Percentiles rank a stretch among this genome's conserved stretches.
phyloP scores from a whole-genome alignment of 495 filamentous ascomycete species.

The Annulohypoxylon moriforme region DNA sequence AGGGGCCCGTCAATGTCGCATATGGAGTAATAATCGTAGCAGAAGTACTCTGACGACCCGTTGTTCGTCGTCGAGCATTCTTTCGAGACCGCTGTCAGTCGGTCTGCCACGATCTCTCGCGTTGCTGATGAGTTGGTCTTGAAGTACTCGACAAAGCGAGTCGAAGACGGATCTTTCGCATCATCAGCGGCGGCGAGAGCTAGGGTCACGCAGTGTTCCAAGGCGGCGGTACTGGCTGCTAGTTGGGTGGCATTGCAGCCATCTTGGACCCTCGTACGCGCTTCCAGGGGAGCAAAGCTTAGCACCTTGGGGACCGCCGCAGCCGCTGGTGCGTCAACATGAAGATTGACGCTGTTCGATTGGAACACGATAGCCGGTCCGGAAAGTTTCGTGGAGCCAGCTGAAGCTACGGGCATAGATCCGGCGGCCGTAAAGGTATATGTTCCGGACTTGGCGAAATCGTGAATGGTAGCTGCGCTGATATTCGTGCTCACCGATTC shows the following conservation, averaged over 20 bases:
- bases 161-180: constrained; percentile 26
- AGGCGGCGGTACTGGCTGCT: constrained; percentile 25
- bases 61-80: constrained; percentile 34
- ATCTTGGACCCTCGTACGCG: constrained; percentile 24
- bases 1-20: constrained; percentile 31
- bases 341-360: constrained; percentile 27
- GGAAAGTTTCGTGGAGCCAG: constrained; percentile 20
- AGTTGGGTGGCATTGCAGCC: constrained; percentile 28
- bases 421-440: constrained; percentile 29
- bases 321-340: constrained; percentile 14
- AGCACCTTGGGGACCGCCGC: constrained; percentile 11
- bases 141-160: constrained; percentile 40
- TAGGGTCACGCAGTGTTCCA: constrained; percentile 23
- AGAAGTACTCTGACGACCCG: constrained; percentile 23
- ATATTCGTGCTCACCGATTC: constrained; percentile 27
- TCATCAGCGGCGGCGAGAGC: constrained; percentile 28
- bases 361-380: constrained; percentile 21
- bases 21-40: constrained; percentile 25
- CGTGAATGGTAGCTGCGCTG: constrained; percentile 26
- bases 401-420: constrained; percentile 21
- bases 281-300: constrained; percentile 7
- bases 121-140: constrained; percentile 30
- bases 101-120: constrained; percentile 25
- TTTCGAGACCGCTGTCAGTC: constrained; percentile 24
- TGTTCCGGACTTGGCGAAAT: constrained; percentile 29